Evolutionary conservation across 257 asterid genomes (phyloP), one percentile per base, ranked within the genome.

Genomic region (Datura wrightii): DNA sequence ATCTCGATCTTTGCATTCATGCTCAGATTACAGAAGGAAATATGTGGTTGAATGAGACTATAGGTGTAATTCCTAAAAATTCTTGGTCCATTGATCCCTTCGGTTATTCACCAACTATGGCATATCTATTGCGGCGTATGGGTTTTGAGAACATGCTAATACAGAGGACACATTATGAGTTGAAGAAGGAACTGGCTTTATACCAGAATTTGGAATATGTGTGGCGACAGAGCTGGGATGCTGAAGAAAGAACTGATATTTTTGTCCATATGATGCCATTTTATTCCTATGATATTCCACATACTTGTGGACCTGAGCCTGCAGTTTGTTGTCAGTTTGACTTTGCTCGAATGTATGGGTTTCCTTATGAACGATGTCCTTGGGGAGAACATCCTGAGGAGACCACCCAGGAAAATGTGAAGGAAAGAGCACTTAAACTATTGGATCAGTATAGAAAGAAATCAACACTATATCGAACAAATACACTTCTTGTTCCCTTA

Each of bases 211-310:
- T 97, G 91, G 99, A 97, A 88, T 97, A 90, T 50, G 90, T 95
- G 3, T 97, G 99, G 99, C 87, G 99, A 82, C 99, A 97, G 88
- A 93, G 96, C 90, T 97, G 98, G 99, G 99, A 97, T 89, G 86
- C 95, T 48, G 97, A 91, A 52, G 99, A 97, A 90, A 89, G 97
- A 83, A 97, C 99, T 72, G 99, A 97, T 90, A 95, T 97, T 59
- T 97, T 97, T 88, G 99, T 95, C 85, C 99, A 97, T 93, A 97
- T 95, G 99, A 97, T 97, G 98, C 99, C 99, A 24, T 97, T 97
- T 88, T 95, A 95, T 91, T 94, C 98, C 65, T 97, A 97, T 83
- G 98, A 97, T 87, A 89, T 97, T 84, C 99, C 99, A 46, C 99
- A 97, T 85, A 97, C 99, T n/a, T 97, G 99, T 86, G 99, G 99